A percentile compares a stretch with the other conserved stretches of the same genome.
These are phyloP conservation scores for Verticillium alfalfae DNA, from an alignment of 2,329 filamentous ascomycete species.

Conservation along the genomic window DNA sequence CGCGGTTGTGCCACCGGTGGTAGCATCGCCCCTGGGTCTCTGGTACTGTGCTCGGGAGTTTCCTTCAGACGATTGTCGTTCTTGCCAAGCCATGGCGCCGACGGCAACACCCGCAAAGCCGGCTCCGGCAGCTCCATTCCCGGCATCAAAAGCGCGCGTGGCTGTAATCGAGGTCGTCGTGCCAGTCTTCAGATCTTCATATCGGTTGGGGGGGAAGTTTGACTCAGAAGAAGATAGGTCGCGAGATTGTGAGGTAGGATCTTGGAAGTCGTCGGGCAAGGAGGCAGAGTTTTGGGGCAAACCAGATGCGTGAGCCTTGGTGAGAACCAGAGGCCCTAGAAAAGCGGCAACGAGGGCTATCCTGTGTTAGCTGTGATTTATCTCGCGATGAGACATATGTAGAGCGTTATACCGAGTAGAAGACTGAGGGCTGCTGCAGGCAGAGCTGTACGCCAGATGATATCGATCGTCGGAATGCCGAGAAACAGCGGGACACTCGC, in stretches of 20 bases:
- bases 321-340: slow-evolving; percentile 24
- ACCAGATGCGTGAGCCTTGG: slow-evolving; percentile 20
- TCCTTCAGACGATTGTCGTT: slow-evolving; percentile 14
- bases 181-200: slow-evolving; percentile 42
- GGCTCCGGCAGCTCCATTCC: slow-evolving; percentile 21
- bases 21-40: slow-evolving; percentile 19
- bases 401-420: slow-evolving; percentile 35
- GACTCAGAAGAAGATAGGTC: slow-evolving; percentile 37
- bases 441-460: slow-evolving; percentile 42
- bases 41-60: background rate
- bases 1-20: slow-evolving; percentile 13
- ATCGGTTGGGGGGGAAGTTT: slow-evolving; percentile 38
- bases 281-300: slow-evolving; percentile 32
- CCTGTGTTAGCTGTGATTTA: slow-evolving; percentile 1
- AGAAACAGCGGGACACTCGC: slow-evolving; percentile 46
- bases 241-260: slow-evolving; percentile 17
- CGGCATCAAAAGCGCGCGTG: slow-evolving; percentile 9
- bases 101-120: slow-evolving; percentile 27
- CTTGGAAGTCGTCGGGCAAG: slow-evolving; percentile 20
- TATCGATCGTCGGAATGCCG: slow-evolving; percentile 33
- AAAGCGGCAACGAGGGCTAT: slow-evolving; percentile 30
- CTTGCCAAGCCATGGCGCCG: slow-evolving; percentile 31
- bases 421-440: slow-evolving; percentile 45
- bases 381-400: background rate
- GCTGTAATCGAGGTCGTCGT: slow-evolving; percentile 28